Evolutionary conservation across 164 flowering plant species (phyloP), one percentile per base, ranked within the genome.

Genomic region (Vitis cinerea): DNA sequence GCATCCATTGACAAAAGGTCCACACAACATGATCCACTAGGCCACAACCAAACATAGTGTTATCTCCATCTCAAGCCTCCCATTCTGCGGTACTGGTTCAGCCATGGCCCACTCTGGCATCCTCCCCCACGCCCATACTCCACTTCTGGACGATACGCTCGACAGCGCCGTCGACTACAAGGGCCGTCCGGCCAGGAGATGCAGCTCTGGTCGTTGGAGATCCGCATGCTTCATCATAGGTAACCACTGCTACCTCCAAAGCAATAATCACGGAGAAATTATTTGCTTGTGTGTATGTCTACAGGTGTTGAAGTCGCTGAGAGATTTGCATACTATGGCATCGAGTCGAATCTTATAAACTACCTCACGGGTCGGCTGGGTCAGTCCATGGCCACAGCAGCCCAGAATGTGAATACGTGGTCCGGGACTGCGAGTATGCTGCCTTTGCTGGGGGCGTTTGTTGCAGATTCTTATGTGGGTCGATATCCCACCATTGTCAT

Each of bases 191-290:
- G 85, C 63, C 15, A 15, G 49, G 47, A 51, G 80, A 67, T 82
- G 82, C 14, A 56, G 11, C 4, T 54, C 78, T 16, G 92, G 91
- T 1, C 75, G 84, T 14, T 85, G 91, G 91, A 73, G 77, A 73
- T 83, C 89, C 1, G 86, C 52, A 0, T 64, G 50, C 10, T 85
- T 87, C 77, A 83, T 89, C 60, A 84, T 87, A 0, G 88, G 85
- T 82, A 78, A 31, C 44, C 44, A 6, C 7, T 31, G 6, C 44
- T 31, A 31, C 7, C 7, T 31, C 5, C 44, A 4, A 31, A 31
- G 44, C 44, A 6, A 31, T 31, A 6, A 31, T 31, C 44, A 23
- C 27, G 27, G 27, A 1, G 27, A 23, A 23, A 23, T 23, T 31
- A 31, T 31, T 31, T 31, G 44, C 44, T 31, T 31, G 1, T 31